Evolutionary conservation across 2,329 filamentous ascomycete species (phyloP), one percentile per base, ranked within the genome.

Genomic region (Pestalotiopsis sp.): DNA sequence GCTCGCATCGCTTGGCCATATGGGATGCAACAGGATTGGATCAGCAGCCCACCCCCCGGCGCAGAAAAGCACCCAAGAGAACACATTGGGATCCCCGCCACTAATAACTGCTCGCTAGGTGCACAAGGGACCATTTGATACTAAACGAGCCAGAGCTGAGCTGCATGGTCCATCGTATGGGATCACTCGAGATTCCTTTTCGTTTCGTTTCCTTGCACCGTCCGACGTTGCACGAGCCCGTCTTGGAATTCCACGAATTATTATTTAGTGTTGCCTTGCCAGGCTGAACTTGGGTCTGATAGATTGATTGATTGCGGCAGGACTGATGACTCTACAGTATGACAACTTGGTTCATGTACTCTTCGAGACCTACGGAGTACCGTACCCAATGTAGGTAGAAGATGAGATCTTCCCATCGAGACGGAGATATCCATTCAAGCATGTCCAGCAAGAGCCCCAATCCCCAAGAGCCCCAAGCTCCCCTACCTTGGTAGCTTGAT

Each of bases 71-170:
- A 36, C 31, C 31, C 27, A 36, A 36, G 23, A 59, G 23, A 14
- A 36, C 45, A 36, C 23, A 59, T 59, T 59, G 57, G 20, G 57
- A 59, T 59, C 57, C 59, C 59, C 59, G 38, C 59, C 59, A 12
- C 31, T 62, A 20, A 23, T 23, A 23, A 23, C 31, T 20, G 59
- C 59, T 62, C 17, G 38, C 59, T 62, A 62, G 20, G 23, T 36
- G 20, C 45, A 52, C 20, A 52, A 52, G 45, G 31, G 45, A 52
- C 45, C 45, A n/a, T 45, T n/a, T 52, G 20, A 52, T 36, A 52
- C 17, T 52, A 52, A 52, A 52, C 45, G 45, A 52, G 17, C 45
- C 14, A 52, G 20, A 52, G 45, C 45, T 52, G 45, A 52, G 20
- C 17, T 52, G 45, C 45, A 52, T n/a, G 45, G 45, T 52, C n/a